These are phyloP conservation scores for Fragaria iinumae DNA, from an alignment of 306 rosid species.

Conservation along the genomic window DNA sequence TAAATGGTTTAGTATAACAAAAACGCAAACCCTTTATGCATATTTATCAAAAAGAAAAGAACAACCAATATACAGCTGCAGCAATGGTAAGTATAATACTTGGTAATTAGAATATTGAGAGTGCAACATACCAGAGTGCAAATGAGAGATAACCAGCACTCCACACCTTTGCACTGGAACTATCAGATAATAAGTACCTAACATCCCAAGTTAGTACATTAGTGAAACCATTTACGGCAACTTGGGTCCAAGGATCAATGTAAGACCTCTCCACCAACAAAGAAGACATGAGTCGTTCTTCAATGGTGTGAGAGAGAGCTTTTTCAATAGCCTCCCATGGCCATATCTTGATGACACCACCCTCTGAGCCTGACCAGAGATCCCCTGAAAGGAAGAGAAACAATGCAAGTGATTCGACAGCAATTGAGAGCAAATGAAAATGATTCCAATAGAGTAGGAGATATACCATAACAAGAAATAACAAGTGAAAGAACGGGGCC, in stretches of 20 bases:
- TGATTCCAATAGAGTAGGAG: not conserved
- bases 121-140: slow-evolving; percentile 72
- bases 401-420: not conserved
- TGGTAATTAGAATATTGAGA: not conserved
- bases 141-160: slow-evolving; percentile 77
- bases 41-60: not conserved
- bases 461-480: slow-evolving; percentile 44
- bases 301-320: slow-evolving; percentile 51
- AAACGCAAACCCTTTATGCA: not conserved
- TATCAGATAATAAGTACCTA: slow-evolving; percentile 67
- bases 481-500: slow-evolving; percentile 49
- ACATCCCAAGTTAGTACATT: slow-evolving; percentile 72
- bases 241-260: slow-evolving; percentile 83
- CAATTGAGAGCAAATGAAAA: not conserved
- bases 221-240: slow-evolving; percentile 54
- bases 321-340: slow-evolving; percentile 88
- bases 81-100: not conserved
- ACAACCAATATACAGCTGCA: not conserved
- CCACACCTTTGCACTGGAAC: slow-evolving; percentile 80
- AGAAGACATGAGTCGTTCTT: slow-evolving; percentile 66
- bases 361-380: slow-evolving; percentile 97
- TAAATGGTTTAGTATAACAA: not conserved
- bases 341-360: slow-evolving; percentile 83
- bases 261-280: slow-evolving; percentile 78
- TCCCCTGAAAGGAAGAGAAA: slow-evolving; percentile 53